Base-by-base conservation (phyloP, 306 rosid species). In the Lagenaria siceraria region DNA sequence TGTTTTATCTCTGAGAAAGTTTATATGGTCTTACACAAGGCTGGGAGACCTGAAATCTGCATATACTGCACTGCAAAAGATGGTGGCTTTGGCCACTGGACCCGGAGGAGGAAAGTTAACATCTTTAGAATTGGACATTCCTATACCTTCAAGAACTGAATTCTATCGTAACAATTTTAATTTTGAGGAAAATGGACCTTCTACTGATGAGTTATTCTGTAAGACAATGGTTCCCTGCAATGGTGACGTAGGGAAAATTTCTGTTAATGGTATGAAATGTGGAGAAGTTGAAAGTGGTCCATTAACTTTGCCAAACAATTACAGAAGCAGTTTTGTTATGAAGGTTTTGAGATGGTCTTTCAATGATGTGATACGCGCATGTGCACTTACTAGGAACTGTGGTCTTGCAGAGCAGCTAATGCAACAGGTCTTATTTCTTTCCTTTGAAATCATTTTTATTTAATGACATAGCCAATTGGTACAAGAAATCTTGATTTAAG, bases 91-190 rank as follows among this genome's bases (percentile, higher is more conserved):
- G 80, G 83, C 79, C 77, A 60, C 31, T 43, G 82, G 75, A 71
- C 92, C 78, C 31, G 48, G 74, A 64, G 36, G 80, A 78, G 87
- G 89, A 80, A 87, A 81, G 86, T 60, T 81, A 42, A 59, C 46
- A 84, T 80, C 86, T 76, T 83, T 87, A 78, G 83, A 87, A 87
- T 77, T 89, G 76, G 96, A 88, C 86, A 88, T 91, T 76, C 98
- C 97, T 54, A 70, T 91, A 69, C 98, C 93, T 79, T 81, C 82
- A 81, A 88, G 80, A 25, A 51, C 79, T 35, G 84, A 84, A 77
- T 54, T 24, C 14, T 22, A 82, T 69, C 73, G 77, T 75, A 35
- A 77, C 40, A 78, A 84, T 35, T 78, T 83, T 80, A 80, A 83
- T 80, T 59, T 84, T 72, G 55, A 82, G 74, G 83, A 81, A 55